phyloP scores from a whole-genome alignment of 257 asterid species.

The Lantana camara region DNA sequence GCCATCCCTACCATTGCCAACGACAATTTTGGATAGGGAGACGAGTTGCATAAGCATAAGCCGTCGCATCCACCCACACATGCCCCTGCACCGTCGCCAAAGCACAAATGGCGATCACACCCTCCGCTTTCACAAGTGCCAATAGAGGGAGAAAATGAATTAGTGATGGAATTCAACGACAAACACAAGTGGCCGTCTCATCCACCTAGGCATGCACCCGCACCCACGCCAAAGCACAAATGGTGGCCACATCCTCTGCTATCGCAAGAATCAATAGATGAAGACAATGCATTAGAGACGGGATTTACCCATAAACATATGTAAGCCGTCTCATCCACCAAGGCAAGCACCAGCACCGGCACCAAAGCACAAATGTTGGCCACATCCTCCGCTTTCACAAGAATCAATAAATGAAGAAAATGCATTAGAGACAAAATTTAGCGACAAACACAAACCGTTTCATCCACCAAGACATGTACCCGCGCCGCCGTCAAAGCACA shows the following conservation, averaged over 20 bases:
- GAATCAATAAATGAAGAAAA: too few relatives aligned
- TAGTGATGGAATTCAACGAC: background rate
- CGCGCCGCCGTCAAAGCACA: background rate
- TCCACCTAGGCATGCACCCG: too few relatives aligned
- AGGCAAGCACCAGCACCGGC: background rate
- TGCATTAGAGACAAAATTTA: too few relatives aligned
- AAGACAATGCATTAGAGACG: too few relatives aligned
- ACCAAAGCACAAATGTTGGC: background rate
- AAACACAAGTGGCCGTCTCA: background rate
- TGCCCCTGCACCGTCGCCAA: background rate
- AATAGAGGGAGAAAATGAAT: background rate
- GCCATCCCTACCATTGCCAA: constrained; percentile 3
- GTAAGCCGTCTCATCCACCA: background rate
- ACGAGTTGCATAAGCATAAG: background rate
- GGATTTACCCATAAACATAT: too few relatives aligned
- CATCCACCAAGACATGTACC: background rate
- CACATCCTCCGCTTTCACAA: background rate
- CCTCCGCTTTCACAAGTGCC: background rate
- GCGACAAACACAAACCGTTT: background rate
- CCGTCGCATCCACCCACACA: background rate
- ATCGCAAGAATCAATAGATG: too few relatives aligned
- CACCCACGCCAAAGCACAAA: too few relatives aligned
- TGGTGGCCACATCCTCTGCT: too few relatives aligned
- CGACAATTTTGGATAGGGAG: background rate
- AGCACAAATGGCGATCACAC: background rate